phyloP scores from a whole-genome alignment of 2,329 filamentous ascomycete genomes.

The Talaromyces sp. region DNA sequence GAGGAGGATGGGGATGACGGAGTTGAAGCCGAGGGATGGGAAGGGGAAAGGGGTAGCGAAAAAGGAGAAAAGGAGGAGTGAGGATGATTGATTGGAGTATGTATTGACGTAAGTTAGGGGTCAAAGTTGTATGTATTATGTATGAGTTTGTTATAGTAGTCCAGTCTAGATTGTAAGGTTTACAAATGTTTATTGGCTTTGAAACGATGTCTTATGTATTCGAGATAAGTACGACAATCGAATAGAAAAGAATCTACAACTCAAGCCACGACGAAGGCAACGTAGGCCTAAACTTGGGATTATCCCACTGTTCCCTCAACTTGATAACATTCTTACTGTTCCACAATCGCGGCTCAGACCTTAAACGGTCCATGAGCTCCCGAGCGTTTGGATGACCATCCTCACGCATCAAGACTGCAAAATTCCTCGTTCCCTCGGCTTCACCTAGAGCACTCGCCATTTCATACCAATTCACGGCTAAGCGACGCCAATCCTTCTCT shows the following conservation, averaged over 20 bases:
- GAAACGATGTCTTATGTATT: neutral
- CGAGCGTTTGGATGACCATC: constrained; percentile 24
- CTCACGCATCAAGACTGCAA: constrained; percentile 33
- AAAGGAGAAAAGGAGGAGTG: constrained; percentile 19
- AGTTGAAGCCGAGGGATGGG: constrained; percentile 42
- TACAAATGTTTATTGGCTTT: neutral
- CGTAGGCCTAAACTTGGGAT: constrained; percentile 8
- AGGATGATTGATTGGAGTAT: neutral
- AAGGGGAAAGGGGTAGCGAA: constrained; percentile 36
- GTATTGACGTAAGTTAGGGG: no score
- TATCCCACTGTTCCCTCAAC: constrained; percentile 3
- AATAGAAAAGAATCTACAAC: neutral
- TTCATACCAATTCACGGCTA: constrained; percentile 39
- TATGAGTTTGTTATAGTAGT: neutral
- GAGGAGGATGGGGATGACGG: constrained; percentile 43
- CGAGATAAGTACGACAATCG: neutral
- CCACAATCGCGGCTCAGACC: constrained; percentile 18
- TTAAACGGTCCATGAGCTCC: neutral
- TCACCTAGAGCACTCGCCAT: constrained; percentile 28
- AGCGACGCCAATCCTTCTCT: constrained; percentile 27
- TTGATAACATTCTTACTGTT: constrained; percentile 14
- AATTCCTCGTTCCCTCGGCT: constrained; percentile 27
- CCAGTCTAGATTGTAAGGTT: neutral
- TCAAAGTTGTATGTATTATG: constrained; percentile 1
- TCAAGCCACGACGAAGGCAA: constrained; percentile 16